Evolutionary conservation across 768 basidiomycete genomes (phyloP), one percentile per base, ranked within the genome.

Genomic region (Ephemerocybe angulata): DNA sequence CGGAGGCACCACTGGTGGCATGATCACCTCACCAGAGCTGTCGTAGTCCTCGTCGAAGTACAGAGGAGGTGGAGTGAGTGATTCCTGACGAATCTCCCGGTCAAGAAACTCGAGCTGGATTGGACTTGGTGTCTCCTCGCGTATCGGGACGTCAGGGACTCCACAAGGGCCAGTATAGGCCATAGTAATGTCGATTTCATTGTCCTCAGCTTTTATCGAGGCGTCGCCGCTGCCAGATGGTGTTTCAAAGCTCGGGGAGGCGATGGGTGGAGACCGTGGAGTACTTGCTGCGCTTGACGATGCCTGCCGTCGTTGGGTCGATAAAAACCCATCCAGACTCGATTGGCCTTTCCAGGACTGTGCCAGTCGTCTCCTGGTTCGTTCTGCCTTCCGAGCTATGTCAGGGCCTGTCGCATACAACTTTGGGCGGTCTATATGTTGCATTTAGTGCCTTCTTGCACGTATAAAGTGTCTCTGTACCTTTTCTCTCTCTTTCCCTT

Each of bases 71-170:
- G 49, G 49, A 19, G 31, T 50, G 27, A 31, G 12, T 13, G 49
- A 50, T 29, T 50, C 49, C 12, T 30, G 5, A 24, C 49, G 49
- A 31, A 50, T 50, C 35, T 50, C 29, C 19, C 15, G 8, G 27
- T 50, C 49, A 5, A 50, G 49, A 35, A 50, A 50, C 30, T 50
- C 49, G 13, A 50, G 49, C 12, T 29, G 46, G 12, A 24, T 24
- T 35, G 33, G 17, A 35, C 33, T 17, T 8, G 33, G n/a, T n/a
- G n/a, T n/a, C n/a, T n/a, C 33, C 10, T 35, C 33, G 10, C 8
- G 33, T 10, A 17, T 17, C 33, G 17, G 8, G 17, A 35, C 33
- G 17, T 17, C 33, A 35, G 33, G 33, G 33, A 17, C n/a, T 35
- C 33, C 10, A 35, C 10, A 8, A 10, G 8, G 10, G 8, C 10